These are phyloP conservation scores for Rhodotorula sphaerocarpa DNA, from an alignment of 768 basidiomycete species.

Conservation along the genomic window DNA sequence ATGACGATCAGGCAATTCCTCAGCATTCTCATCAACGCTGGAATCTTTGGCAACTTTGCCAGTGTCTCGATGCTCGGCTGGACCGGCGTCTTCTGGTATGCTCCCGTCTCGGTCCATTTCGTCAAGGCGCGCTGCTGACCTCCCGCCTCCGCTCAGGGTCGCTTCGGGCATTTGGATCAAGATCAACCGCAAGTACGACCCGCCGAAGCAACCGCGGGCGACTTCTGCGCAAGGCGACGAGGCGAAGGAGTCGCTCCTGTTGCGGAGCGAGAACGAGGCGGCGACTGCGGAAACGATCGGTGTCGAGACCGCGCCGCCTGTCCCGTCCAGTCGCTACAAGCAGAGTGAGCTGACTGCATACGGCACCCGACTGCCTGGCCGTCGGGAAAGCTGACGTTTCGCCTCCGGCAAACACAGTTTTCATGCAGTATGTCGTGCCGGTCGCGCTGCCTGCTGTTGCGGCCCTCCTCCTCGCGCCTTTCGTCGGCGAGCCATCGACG, in stretches of 20 bases:
- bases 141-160: slow-evolving; percentile 7
- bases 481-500: background rate
- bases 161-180: slow-evolving; percentile 34
- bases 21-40: slow-evolving; percentile 39
- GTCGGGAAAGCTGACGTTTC: too few species aligned
- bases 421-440: slow-evolving; percentile 22
- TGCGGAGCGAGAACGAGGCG: too few species aligned
- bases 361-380: too few species aligned
- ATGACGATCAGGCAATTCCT: slow-evolving; percentile 39
- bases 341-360: background rate
- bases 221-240: background rate
- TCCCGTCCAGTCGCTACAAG: background rate
- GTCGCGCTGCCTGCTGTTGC: slow-evolving; percentile 8
- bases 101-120: background rate
- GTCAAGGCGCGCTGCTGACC: background rate
- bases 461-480: slow-evolving; percentile 11
- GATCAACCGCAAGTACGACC: slow-evolving; percentile 31
- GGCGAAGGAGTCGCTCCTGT: background rate
- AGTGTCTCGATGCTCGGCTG: slow-evolving; percentile 32
- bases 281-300: background rate
- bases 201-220: background rate
- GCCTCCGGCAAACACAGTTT: slow-evolving; percentile 2
- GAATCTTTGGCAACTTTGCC: slow-evolving; percentile 36
- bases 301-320: background rate
- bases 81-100: slow-evolving; percentile 33